phyloP scores from a whole-genome alignment of 306 rosid species.

The Glycine soja region DNA sequence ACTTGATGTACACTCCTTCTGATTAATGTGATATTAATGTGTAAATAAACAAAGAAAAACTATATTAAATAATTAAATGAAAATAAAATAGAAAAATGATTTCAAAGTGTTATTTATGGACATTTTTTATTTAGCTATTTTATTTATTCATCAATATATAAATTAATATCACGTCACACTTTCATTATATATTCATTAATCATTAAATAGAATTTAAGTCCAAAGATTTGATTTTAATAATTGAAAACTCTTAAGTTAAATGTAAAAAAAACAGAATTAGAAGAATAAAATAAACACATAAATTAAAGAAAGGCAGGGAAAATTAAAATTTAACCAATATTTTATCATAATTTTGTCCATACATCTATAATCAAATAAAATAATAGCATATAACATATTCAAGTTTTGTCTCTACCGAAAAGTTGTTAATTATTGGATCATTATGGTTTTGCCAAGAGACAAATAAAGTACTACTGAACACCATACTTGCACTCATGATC shows the following conservation, averaged over 20 bases:
- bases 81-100: too few relatives aligned
- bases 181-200: background rate
- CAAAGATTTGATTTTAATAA: background rate
- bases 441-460: background rate
- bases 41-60: too few relatives aligned
- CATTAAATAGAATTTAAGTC: background rate
- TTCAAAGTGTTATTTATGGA: too few relatives aligned
- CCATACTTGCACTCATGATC: background rate
- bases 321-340: background rate
- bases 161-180: background rate
- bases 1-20: too few relatives aligned
- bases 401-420: background rate
- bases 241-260: background rate
- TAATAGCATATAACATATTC: too few relatives aligned
- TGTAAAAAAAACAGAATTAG: background rate
- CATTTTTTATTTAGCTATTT: too few relatives aligned
- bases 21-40: too few relatives aligned
- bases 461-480: background rate
- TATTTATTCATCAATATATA: background rate
- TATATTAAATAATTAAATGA: too few relatives aligned
- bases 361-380: too few relatives aligned
- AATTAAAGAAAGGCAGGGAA: background rate
- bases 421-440: constrained; percentile 1
- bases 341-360: background rate
- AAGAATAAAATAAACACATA: background rate